A percentile compares a stretch with the other conserved stretches of the same genome.
phyloP scores from a whole-genome alignment of 2,329 filamentous ascomycete species.

The Lasiodiplodia sp. region DNA sequence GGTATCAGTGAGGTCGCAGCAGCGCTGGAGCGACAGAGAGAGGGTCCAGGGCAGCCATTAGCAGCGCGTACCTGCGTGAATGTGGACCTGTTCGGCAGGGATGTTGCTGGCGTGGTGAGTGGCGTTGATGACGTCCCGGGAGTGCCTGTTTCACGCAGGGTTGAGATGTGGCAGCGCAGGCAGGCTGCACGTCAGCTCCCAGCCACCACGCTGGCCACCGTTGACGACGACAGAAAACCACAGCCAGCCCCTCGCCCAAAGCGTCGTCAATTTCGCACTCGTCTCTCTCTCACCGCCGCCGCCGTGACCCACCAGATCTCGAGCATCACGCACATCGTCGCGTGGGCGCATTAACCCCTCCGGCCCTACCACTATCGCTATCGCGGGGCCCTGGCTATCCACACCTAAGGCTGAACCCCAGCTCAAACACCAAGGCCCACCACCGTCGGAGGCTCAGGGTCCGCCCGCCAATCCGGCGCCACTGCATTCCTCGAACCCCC shows the following conservation, averaged over 20 bases:
- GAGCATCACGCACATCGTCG: slow-evolving; percentile 24
- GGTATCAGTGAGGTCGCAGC: background rate
- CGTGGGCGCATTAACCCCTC: slow-evolving; percentile 7
- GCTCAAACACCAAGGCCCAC: slow-evolving; percentile 16
- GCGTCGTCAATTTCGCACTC: background rate
- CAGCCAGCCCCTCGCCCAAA: slow-evolving; percentile 2
- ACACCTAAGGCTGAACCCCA: slow-evolving; percentile 10
- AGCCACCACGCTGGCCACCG: slow-evolving; percentile 15
- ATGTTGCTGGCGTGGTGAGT: background rate
- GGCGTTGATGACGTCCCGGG: slow-evolving; percentile 18
- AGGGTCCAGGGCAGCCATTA: background rate
- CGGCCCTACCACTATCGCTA: slow-evolving; percentile 5
- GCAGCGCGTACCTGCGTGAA: slow-evolving; percentile 11
- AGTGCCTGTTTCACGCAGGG: slow-evolving; percentile 5
- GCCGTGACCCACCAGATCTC: slow-evolving; percentile 23
- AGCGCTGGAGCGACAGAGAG: background rate
- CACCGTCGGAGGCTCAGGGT: slow-evolving; percentile 8
- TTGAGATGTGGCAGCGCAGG: background rate
- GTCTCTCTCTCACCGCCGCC: slow-evolving; percentile 1
- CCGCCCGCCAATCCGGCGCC: background rate
- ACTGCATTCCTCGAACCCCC: background rate
- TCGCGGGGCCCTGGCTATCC: slow-evolving; percentile 7
- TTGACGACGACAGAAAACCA: background rate
- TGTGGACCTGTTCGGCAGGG: slow-evolving; percentile 1
- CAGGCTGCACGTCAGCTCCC: background rate